Conservation (phyloP, 2,329 filamentous ascomycete species). For the Dactylonectria macrodidyma region DNA sequence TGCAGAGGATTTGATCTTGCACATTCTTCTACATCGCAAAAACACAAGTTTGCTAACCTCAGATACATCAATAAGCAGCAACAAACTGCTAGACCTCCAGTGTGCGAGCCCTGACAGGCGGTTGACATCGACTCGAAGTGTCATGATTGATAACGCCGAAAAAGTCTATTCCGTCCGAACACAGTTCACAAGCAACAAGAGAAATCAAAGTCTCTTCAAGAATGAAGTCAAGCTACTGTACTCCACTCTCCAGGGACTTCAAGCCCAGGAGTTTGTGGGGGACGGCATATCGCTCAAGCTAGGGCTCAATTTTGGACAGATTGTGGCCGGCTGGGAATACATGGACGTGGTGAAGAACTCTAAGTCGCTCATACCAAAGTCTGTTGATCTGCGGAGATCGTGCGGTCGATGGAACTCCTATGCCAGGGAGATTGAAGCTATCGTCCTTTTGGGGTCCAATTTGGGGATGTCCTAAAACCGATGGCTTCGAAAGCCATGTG, state of each 20-base stretch:
- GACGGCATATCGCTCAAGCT: conserved; percentile 2
- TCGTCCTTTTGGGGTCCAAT: conserved; percentile 19
- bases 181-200: neutral
- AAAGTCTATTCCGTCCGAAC: neutral
- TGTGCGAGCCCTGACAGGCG: neutral
- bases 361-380: conserved; percentile 18
- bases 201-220: conserved; percentile 1
- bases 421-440: conserved; percentile 12
- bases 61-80: too few species aligned
- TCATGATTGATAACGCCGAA: conserved; percentile 16
- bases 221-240: conserved; percentile 14
- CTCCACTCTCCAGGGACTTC: neutral
- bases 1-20: conserved; percentile 17
- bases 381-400: neutral
- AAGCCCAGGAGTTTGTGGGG: too few species aligned
- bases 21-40: conserved; percentile 16
- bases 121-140: neutral
- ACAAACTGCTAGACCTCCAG: too few species aligned
- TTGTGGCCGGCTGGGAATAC: conserved; percentile 17
- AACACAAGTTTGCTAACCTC: neutral
- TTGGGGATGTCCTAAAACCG: conserved; percentile 15
- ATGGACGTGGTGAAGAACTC: conserved; percentile 16
- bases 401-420: conserved; percentile 16
- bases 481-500: neutral
- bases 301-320: neutral